Evolutionary conservation across 306 rosid genomes (phyloP), one percentile per base, ranked within the genome.

Genomic region (Glycine tomentella): DNA sequence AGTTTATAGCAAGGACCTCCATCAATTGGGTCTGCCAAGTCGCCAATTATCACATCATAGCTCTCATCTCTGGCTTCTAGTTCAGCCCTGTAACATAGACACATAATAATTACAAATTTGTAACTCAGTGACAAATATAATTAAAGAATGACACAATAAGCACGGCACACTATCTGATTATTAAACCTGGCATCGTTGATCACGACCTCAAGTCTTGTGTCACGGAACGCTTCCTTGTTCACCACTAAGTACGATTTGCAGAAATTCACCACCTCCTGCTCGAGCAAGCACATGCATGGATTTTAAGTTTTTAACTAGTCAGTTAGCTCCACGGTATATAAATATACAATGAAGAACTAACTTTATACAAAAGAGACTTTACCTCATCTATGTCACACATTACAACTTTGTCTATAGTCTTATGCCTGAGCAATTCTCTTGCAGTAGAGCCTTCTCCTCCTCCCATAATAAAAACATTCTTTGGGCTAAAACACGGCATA

Each of bases 361-460:
- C 6, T 69, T 79, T 34, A 58, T 13, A 17, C 46, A 5, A 10
- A 15, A 42, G 31, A 34, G 9, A 51, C 33, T 59, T 55, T 81
- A 94, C 98, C 97, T 87, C 97, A 83, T 95, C 98, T 59, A 95
- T 95, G 87, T 95, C 98, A 80, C 98, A 95, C 98, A 95, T 95
- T 70, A 91, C 84, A 79, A 95, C 95, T 87, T 92, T 91, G 83
- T 91, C 95, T 50, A 90, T 84, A 78, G 93, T 92, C 85, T 79
- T 91, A 69, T 95, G 97, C 83, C 95, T 91, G 9, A 95, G 95
- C 42, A 95, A 61, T 84, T 95, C 98, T 77, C 98, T 92, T 44
- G 98, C 98, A 85, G 98, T 95, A 34, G 98, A 95, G 13, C 98
- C 98, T 90, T 95, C 98, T 83, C 98, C 98, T 88, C 98, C 98